Conservation (phyloP, 2,329 filamentous ascomycete species). For the Cladosporium sp. region DNA sequence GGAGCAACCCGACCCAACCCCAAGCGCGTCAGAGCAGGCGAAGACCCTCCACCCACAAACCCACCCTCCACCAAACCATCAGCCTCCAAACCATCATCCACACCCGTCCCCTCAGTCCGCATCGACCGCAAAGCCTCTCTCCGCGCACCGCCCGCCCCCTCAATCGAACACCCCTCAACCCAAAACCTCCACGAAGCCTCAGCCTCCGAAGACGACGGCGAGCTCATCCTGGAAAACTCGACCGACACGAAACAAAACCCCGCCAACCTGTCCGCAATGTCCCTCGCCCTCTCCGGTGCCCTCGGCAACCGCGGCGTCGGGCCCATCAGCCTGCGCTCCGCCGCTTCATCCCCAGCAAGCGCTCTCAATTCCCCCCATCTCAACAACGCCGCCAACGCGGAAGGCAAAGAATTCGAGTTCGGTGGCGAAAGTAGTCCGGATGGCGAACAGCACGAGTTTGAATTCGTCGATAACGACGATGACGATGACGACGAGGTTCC, state of each 20-base stretch:
- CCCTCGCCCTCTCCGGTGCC: slow-evolving; percentile 25
- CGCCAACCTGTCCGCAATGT: slow-evolving; percentile 21
- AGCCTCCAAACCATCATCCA: slow-evolving; percentile 12
- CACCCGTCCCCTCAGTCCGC: slow-evolving; percentile 21
- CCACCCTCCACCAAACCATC: slow-evolving; percentile 8
- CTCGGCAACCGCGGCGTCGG: slow-evolving; percentile 29
- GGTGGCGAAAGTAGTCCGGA: slow-evolving; percentile 11
- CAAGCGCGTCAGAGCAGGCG: slow-evolving; percentile 26
- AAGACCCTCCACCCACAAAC: slow-evolving; percentile 16
- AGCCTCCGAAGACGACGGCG: slow-evolving; percentile 27
- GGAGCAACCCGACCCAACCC: slow-evolving; percentile 13
- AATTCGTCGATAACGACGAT: slow-evolving; percentile 26
- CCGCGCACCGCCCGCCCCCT: slow-evolving; percentile 7
- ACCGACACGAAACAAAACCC: slow-evolving; percentile 24
- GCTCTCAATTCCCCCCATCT: slow-evolving; percentile 18
- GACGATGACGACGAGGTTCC: slow-evolving; percentile 34
- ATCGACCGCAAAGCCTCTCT: slow-evolving; percentile 29
- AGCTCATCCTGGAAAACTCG: slow-evolving; percentile 32
- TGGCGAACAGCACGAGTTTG: slow-evolving; percentile 25
- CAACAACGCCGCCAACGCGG: background rate
- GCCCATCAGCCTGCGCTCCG: slow-evolving; percentile 42
- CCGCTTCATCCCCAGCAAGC: slow-evolving; percentile 34
- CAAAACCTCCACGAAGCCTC: slow-evolving; percentile 16
- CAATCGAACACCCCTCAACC: background rate
- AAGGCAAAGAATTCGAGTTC: slow-evolving; percentile 5